Conservation (phyloP, 2,329 filamentous ascomycete genomes). For the Coleophoma crateriformis region DNA sequence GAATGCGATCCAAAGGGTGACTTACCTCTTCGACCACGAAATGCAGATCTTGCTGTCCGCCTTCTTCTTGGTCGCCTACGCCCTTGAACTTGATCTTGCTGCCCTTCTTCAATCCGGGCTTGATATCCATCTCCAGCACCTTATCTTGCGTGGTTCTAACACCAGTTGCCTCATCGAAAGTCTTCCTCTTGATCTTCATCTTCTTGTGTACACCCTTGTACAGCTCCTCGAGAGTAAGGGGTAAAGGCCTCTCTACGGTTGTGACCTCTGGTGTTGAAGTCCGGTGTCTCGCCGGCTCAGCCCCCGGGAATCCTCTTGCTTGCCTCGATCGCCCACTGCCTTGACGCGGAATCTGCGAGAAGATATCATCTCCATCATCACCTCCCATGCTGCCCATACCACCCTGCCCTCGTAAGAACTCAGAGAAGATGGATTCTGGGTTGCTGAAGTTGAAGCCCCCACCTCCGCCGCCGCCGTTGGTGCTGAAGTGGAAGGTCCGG, state of each 20-base stretch:
- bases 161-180: slow-evolving; percentile 72
- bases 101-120: slow-evolving; percentile 90
- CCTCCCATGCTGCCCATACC: slow-evolving; percentile 27
- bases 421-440: slow-evolving; percentile 77
- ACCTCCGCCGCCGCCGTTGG: slow-evolving; percentile 37
- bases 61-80: slow-evolving; percentile 96
- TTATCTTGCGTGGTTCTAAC: slow-evolving; percentile 85
- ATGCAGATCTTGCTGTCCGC: slow-evolving; percentile 90
- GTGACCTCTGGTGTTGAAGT: slow-evolving; percentile 76
- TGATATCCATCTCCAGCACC: slow-evolving; percentile 91
- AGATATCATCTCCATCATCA: slow-evolving; percentile 47
- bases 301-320: slow-evolving; percentile 31
- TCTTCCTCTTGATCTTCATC: slow-evolving; percentile 97
- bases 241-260: slow-evolving; percentile 79
- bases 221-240: slow-evolving; percentile 80
- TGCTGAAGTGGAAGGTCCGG: slow-evolving; percentile 47
- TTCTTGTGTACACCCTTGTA: slow-evolving; percentile 88
- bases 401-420: slow-evolving; percentile 64
- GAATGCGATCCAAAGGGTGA: slow-evolving; percentile 3
- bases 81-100: slow-evolving; percentile 98
- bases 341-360: slow-evolving; percentile 37
- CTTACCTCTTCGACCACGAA: slow-evolving; percentile 92
- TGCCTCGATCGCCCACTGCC: slow-evolving; percentile 36
- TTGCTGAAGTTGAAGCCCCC: slow-evolving; percentile 78
- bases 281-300: slow-evolving; percentile 29